Evolutionary conservation across 2,329 filamentous ascomycete genomes (phyloP).

Genomic region (Apiospora koreana): DNA sequence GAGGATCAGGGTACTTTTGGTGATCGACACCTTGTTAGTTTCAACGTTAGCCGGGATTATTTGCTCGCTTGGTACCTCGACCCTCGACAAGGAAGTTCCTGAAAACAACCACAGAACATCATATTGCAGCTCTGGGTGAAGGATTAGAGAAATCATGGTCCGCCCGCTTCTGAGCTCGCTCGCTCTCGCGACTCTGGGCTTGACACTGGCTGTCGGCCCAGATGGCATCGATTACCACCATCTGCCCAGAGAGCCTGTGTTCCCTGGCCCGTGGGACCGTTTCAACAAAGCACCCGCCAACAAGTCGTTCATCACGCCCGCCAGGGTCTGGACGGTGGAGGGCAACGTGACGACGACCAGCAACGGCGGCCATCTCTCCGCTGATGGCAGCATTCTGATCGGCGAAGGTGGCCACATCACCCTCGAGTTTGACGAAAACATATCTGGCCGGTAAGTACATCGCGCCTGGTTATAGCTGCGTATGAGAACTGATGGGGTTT

Average conservation of each 20-base stretch:
- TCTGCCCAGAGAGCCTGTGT: conserved; percentile 34
- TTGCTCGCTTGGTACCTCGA: background rate
- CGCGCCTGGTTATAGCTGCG: background rate
- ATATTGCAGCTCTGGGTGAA: background rate
- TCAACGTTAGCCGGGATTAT: background rate
- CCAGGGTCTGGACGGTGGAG: conserved; percentile 33
- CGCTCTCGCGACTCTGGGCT: background rate
- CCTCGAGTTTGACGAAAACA: conserved; percentile 42
- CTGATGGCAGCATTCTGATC: conserved; percentile 24
- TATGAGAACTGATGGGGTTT: background rate
- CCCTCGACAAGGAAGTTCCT: background rate
- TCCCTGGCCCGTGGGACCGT: conserved; percentile 40
- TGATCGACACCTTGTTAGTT: background rate
- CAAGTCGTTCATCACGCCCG: conserved; percentile 36
- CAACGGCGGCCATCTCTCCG: conserved; percentile 13
- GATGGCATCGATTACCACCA: conserved; percentile 21
- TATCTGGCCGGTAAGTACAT: conserved; percentile 35
- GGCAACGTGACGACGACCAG: conserved; percentile 31
- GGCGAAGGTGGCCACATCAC: conserved; percentile 36
- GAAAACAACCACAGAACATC: background rate
- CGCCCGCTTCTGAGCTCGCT: background rate
- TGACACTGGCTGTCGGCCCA: background rate
- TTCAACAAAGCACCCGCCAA: conserved; percentile 38
- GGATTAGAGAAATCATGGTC: background rate
- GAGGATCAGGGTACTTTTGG: background rate